Conservation (phyloP, 2,329 filamentous ascomycete species). For the Geoglossum cookeanum region DNA sequence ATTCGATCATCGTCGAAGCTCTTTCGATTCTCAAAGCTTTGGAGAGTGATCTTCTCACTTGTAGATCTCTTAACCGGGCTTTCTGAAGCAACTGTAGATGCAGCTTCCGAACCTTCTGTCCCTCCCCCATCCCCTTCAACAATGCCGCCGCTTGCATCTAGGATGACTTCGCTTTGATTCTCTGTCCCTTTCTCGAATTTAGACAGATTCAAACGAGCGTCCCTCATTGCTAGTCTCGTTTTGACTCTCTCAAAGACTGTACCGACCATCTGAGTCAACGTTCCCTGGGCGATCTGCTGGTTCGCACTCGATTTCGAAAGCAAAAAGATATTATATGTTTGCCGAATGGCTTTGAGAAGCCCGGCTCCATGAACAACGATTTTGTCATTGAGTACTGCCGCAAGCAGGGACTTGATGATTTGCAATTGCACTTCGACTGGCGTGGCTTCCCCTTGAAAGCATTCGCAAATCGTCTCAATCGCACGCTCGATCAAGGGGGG, state of each 20-base stretch:
- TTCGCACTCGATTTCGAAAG: constrained; percentile 86
- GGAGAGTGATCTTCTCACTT: constrained; percentile 41
- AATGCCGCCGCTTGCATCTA: constrained; percentile 15
- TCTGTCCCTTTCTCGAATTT: constrained; percentile 14
- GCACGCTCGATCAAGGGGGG: constrained; percentile 85
- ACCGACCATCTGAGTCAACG: constrained; percentile 93
- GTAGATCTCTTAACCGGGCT: constrained; percentile 20
- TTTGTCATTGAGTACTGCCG: constrained; percentile 94
- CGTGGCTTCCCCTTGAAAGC: constrained; percentile 92
- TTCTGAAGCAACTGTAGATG: constrained; percentile 34
- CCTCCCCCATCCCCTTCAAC: constrained; percentile 22
- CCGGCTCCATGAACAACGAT: constrained; percentile 96
- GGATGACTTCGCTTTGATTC: constrained; percentile 15
- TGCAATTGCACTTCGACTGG: constrained; percentile 85
- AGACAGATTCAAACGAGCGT: constrained; percentile 43
- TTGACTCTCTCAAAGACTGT: constrained; percentile 95
- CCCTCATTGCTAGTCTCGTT: constrained; percentile 68
- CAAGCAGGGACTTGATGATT: constrained; percentile 90
- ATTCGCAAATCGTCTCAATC: constrained; percentile 98
- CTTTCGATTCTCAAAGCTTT: constrained; percentile 49
- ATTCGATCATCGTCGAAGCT: constrained; percentile 46
- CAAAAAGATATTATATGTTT: constrained; percentile 98
- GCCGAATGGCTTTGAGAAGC: constrained; percentile 83
- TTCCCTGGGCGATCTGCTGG: constrained; percentile 93
- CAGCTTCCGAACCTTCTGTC: constrained; percentile 18